A percentile compares a stretch with the other conserved stretches of the same genome.
Conservation (phyloP, 352 stramenopile genomes). For the Elongisporangium anandrum region DNA sequence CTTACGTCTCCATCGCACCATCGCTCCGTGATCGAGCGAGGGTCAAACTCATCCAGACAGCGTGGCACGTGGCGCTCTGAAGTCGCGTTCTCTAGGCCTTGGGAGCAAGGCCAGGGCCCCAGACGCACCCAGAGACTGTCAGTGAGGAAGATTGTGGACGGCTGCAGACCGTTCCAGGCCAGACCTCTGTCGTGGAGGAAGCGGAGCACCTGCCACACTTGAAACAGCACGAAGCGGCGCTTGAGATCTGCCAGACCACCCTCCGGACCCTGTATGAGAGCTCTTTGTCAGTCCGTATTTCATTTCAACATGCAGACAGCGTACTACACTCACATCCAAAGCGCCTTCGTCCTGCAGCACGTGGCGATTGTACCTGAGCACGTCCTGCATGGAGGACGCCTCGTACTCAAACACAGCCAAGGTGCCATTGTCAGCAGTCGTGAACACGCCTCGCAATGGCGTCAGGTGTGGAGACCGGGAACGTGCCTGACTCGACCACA, state of each 20-base stretch:
- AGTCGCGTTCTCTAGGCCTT: neutral
- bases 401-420: conserved; percentile 71
- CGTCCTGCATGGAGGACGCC: conserved; percentile 52
- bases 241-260: conserved; percentile 45
- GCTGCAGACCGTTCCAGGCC: conserved; percentile 34
- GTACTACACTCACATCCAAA: neutral
- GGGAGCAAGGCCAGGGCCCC: conserved; percentile 22
- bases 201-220: conserved; percentile 38
- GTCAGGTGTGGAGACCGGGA: conserved; percentile 23
- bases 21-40: conserved; percentile 60
- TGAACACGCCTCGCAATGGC: conserved; percentile 32
- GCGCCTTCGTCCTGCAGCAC: conserved; percentile 35
- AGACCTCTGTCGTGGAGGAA: conserved; percentile 42
- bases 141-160: conserved; percentile 36
- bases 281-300: neutral
- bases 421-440: conserved; percentile 2
- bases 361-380: conserved; percentile 68
- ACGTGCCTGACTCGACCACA: conserved; percentile 25
- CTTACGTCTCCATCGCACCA: conserved; percentile 89
- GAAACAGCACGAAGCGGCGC: conserved; percentile 65
- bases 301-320: neutral
- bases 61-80: neutral
- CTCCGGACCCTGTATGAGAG: conserved; percentile 12
- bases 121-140: conserved; percentile 53
- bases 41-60: conserved; percentile 13